A percentile compares a stretch with the other conserved stretches of the same genome.
Evolutionary conservation across 2,329 filamentous ascomycete species (phyloP).

Genomic region (Ceratocystis variospora): DNA sequence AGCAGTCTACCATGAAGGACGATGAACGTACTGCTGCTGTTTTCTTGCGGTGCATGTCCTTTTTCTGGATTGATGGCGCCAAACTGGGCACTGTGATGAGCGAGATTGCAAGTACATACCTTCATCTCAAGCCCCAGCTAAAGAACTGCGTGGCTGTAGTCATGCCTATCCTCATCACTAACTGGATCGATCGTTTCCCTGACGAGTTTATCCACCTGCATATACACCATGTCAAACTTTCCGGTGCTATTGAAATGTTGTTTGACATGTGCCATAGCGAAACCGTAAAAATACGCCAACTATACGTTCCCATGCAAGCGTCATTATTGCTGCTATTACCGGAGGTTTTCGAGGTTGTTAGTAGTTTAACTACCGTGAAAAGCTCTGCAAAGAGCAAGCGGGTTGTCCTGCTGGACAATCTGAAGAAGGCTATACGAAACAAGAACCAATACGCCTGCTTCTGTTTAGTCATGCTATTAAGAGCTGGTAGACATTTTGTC

Average conservation of each 20-base stretch:
- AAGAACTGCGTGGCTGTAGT: constrained; percentile 51
- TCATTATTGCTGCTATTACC: constrained; percentile 49
- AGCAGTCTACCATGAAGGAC: constrained; percentile 28
- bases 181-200: constrained; percentile 53
- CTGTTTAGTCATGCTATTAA: constrained; percentile 48
- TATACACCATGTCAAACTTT: constrained; percentile 45
- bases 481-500: constrained; percentile 50
- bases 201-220: constrained; percentile 52
- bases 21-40: constrained; percentile 41
- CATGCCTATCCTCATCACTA: constrained; percentile 47
- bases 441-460: constrained; percentile 54
- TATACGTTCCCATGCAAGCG: constrained; percentile 47
- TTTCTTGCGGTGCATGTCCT: constrained; percentile 45
- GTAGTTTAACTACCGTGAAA: constrained; percentile 51
- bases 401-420: constrained; percentile 47
- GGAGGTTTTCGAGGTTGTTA: constrained; percentile 56
- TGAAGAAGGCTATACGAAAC: constrained; percentile 49
- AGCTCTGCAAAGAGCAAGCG: constrained; percentile 50
- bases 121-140: constrained; percentile 50
- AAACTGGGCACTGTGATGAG: constrained; percentile 50
- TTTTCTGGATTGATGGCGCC: constrained; percentile 49
- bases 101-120: constrained; percentile 52
- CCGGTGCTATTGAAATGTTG: constrained; percentile 50
- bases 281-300: constrained; percentile 39
- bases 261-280: constrained; percentile 56